phyloP scores from a whole-genome alignment of 768 basidiomycete species.

The Naematelia encephala region DNA sequence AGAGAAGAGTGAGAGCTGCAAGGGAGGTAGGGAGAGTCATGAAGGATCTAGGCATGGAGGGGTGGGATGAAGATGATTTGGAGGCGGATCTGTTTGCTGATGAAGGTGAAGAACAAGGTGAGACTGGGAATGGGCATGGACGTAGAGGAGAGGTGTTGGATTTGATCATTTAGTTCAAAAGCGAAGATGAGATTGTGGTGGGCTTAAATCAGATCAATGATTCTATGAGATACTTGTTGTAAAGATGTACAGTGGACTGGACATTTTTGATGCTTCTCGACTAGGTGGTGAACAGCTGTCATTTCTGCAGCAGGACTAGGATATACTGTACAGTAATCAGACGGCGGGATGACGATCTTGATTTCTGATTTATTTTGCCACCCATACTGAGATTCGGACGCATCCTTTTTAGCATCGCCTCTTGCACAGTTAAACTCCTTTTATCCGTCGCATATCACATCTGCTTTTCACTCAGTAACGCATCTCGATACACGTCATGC shows the following conservation, averaged over 20 bases:
- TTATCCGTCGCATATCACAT: not conserved
- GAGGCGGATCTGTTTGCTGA: constrained; percentile 1
- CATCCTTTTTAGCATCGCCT: not conserved
- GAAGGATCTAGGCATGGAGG: constrained; percentile 26
- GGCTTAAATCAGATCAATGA: no score
- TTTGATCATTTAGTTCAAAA: not conserved
- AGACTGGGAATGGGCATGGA: not conserved
- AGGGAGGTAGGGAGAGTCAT: constrained; percentile 36
- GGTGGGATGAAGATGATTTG: constrained; percentile 2
- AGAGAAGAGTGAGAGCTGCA: constrained; percentile 33
- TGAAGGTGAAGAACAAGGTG: not conserved
- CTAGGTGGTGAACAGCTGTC: not conserved
- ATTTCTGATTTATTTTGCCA: no score
- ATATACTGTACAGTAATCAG: no score
- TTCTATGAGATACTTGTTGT: no score
- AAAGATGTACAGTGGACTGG: no score
- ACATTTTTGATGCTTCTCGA: no score
- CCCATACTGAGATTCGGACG: not conserved
- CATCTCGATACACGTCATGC: not conserved
- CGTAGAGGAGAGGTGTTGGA: not conserved
- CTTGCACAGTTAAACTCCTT: not conserved
- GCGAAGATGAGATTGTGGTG: no score
- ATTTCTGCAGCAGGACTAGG: not conserved
- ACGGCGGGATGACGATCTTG: no score
- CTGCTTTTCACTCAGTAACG: not conserved